A percentile compares a stretch with the other conserved stretches of the same genome.
Evolutionary conservation across 2,329 filamentous ascomycete species (phyloP).

Genomic region (Aspergillus calidoustus): DNA sequence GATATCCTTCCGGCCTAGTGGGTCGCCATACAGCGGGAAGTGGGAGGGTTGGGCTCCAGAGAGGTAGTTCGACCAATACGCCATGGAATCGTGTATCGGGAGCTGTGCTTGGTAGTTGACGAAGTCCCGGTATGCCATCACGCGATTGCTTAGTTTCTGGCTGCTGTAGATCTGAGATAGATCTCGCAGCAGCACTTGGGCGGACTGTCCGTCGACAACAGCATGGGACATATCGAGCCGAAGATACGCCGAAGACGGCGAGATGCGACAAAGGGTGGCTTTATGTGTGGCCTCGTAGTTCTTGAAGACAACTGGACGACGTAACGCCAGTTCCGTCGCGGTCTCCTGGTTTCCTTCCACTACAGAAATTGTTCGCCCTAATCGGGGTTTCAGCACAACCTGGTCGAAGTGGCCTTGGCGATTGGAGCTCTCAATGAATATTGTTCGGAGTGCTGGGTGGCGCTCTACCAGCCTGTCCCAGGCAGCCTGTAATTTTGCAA

Average conservation of each 20-base stretch:
- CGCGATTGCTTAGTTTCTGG: not conserved
- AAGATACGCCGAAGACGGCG: not conserved
- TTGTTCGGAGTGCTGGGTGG: conserved; percentile 36
- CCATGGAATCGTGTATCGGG: not conserved
- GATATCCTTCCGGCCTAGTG: conserved; percentile 4
- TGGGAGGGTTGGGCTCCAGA: conserved; percentile 11
- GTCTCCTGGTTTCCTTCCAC: not conserved
- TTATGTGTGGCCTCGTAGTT: conserved; percentile 10
- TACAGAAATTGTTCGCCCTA: not conserved
- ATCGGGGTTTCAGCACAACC: not conserved
- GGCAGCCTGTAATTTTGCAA: conserved; percentile 16
- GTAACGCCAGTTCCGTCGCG: not conserved
- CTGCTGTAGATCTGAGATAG: conserved; percentile 6
- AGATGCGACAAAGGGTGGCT: conserved; percentile 3
- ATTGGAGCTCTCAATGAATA: conserved; percentile 37
- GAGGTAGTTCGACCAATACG: conserved; percentile 12
- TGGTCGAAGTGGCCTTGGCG: conserved; percentile 27
- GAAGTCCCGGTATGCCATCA: conserved; percentile 5
- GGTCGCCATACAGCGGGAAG: conserved; percentile 7
- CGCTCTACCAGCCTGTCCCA: conserved; percentile 37
- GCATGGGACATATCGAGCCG: conserved; percentile 17
- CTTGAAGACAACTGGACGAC: conserved; percentile 8
- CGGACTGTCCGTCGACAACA: conserved; percentile 15
- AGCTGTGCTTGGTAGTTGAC: conserved; percentile 9
- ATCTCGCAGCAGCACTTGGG: conserved; percentile 13